phyloP scores from a whole-genome alignment of 2,329 filamentous ascomycete genomes.

The Hawksworthiomyces lignivorus region DNA sequence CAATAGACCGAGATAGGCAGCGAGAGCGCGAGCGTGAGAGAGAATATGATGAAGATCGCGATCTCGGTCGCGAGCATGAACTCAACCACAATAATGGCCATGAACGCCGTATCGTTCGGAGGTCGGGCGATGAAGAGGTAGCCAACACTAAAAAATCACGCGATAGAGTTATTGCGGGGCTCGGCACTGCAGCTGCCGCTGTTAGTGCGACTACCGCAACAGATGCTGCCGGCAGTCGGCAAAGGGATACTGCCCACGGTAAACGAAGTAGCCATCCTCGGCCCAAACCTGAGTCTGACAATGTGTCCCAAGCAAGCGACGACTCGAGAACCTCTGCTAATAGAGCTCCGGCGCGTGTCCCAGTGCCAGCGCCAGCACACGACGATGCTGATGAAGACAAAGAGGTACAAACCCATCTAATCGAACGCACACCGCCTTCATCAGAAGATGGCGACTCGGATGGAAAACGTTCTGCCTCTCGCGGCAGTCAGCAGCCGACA shows the following conservation, averaged over 20 bases:
- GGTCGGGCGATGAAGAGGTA: conserved; percentile 18
- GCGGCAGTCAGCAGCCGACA: conserved; percentile 31
- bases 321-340: not conserved
- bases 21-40: conserved; percentile 17
- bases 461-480: not conserved
- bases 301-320: conserved; percentile 15
- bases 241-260: not conserved
- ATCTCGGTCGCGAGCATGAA: conserved; percentile 9
- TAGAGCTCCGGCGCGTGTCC: not conserved
- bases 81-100: conserved; percentile 9
- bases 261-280: not conserved
- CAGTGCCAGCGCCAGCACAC: not conserved
- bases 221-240: conserved; percentile 27
- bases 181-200: conserved; percentile 41
- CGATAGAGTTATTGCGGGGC: conserved; percentile 40
- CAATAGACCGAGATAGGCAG: too few species aligned
- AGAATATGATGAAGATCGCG: conserved; percentile 12
- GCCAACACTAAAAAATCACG: conserved; percentile 31
- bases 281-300: not conserved
- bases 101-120: conserved; percentile 21
- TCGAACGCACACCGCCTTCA: conserved; percentile 7
- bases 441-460: conserved; percentile 9
- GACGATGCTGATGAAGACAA: not conserved
- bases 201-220: conserved; percentile 33
- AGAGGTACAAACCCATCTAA: not conserved